These are phyloP conservation scores for Acer campestre DNA, from an alignment of 345 rosid species.

Conservation along the genomic window DNA sequence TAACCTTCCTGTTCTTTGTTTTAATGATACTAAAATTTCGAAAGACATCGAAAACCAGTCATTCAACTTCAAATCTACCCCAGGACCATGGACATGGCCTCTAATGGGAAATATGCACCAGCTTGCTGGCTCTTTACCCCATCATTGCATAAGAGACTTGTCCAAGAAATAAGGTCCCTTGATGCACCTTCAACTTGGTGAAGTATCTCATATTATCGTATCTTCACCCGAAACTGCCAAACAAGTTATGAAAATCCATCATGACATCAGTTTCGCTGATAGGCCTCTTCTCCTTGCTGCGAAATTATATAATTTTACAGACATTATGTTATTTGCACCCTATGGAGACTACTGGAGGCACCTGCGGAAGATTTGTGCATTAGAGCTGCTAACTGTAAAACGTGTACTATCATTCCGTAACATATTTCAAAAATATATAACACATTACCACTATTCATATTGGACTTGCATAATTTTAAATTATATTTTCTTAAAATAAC, in stretches of 20 bases:
- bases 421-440: too few species aligned
- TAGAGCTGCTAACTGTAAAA: neutral
- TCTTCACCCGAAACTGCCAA: constrained; percentile 32
- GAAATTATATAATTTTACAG: neutral
- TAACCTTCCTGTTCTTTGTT: neutral
- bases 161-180: constrained; percentile 16
- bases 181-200: constrained; percentile 25
- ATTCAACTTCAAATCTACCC: neutral
- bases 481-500: too few species aligned
- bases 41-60: neutral
- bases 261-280: constrained; percentile 22
- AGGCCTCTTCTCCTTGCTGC: constrained; percentile 11
- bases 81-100: constrained; percentile 20
- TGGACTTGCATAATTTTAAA: too few species aligned
- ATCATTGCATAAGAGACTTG: constrained; percentile 2
- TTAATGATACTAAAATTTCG: neutral
- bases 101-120: constrained; percentile 18
- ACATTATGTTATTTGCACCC: neutral
- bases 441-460: too few species aligned
- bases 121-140: neutral
- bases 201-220: constrained; percentile 17
- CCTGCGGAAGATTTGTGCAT: neutral
- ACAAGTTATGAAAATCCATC: constrained; percentile 27
- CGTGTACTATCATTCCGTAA: neutral
- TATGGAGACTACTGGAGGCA: constrained; percentile 14